Conservation (phyloP, 2,329 filamentous ascomycete species). For the Myriosclerotinia duriaeana region DNA sequence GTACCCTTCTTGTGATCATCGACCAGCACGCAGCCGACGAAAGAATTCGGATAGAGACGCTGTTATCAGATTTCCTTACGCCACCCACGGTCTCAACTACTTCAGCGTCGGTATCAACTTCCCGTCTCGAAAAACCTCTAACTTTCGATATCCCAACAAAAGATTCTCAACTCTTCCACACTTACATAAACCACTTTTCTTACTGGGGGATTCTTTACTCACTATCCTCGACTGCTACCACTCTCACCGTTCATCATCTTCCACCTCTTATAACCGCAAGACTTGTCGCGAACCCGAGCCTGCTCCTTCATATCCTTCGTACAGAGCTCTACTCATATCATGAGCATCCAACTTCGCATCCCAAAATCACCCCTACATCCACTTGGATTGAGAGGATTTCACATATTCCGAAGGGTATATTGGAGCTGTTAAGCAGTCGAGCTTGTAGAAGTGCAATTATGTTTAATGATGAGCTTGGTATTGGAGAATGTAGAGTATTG, state of each 20-base stretch:
- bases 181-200: conserved; percentile 57
- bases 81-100: conserved; percentile 26
- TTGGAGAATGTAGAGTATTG: conserved; percentile 58
- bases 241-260: conserved; percentile 56
- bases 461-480: conserved; percentile 72
- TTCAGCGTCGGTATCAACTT: conserved; percentile 38
- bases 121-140: conserved; percentile 53
- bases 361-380: conserved; percentile 29
- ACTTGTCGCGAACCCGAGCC: conserved; percentile 67
- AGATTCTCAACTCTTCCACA: conserved; percentile 60
- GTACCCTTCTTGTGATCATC: conserved; percentile 64
- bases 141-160: conserved; percentile 61
- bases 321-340: conserved; percentile 67
- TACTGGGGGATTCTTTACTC: conserved; percentile 70
- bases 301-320: conserved; percentile 73
- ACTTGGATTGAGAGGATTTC: conserved; percentile 63
- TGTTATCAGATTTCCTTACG: conserved; percentile 60
- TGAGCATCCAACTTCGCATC: conserved; percentile 20
- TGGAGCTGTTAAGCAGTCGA: conserved; percentile 74
- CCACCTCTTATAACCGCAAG: conserved; percentile 74
- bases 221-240: conserved; percentile 8
- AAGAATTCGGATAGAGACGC: conserved; percentile 71
- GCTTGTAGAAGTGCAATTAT: conserved; percentile 79
- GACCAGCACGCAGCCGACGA: conserved; percentile 97
- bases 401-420: conserved; percentile 69